Evolutionary conservation across 2,329 filamentous ascomycete species (phyloP), one percentile per base, ranked within the genome.

Genomic region (Colletotrichum phormii): DNA sequence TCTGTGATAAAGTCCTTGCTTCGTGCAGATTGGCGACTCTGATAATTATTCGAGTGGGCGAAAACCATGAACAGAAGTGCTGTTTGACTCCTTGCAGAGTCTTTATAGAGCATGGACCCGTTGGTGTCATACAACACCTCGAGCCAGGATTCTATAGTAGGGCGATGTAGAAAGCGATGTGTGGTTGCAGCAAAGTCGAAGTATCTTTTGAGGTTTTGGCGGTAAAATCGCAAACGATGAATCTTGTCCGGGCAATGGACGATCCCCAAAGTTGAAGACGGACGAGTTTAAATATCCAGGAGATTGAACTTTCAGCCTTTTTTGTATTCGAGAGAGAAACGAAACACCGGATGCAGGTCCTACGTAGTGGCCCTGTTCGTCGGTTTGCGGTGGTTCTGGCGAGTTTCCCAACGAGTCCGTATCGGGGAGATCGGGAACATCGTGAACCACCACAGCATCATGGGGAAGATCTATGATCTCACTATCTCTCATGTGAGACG

Each of bases 161-260:
- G 85, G 3, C 87, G 81, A 75, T 89, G 87, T 8, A 89, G 75
- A 68, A 89, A 89, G 0, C 87, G 83, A 75, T 89, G 88, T 0
- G 88, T 89, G 1, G 89, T 86, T 64, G 88, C 87, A 0, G 87
- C 87, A 75, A 87, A 88, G 64, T 89, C 88, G 75, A 90, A 89
- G 67, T 89, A 89, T 5, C 87, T 79, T 33, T 84, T 82, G 0
- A 12, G 82, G 77, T 51, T 81, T 80, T 42, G 86, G 72, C 26
- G 84, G 81, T 77, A 89, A 72, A 76, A 84, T 76, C 75, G 84
- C 82, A 33, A 81, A 80, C 15, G 78, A 76, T 7, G 82, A 79
- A 11, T 81, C 80, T 33, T 79, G 79, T 1, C 81, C 81, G 1
- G 82, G 81, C 42, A 88, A 84, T 3, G 86, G 87, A 46, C 84